Conservation (phyloP, 768 basidiomycete genomes). For the Coprinopsis marcescibilis region DNA sequence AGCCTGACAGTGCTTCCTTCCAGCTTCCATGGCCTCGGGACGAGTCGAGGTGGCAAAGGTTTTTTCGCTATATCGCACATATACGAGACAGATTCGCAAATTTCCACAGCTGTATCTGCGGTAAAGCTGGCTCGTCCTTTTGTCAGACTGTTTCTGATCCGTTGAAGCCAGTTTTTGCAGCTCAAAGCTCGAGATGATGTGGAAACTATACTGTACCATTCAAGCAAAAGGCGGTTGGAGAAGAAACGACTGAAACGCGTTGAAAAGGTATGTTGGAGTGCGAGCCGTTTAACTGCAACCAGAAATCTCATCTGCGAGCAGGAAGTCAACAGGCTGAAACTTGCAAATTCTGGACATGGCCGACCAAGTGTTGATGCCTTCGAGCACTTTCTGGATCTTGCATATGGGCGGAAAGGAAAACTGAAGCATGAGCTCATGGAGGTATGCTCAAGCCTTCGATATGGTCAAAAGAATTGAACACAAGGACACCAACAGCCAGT, state of each 20-base stretch:
- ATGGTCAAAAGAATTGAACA: neutral
- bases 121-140: slow-evolving; percentile 18
- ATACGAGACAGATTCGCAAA: slow-evolving; percentile 33
- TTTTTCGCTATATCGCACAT: slow-evolving; percentile 34
- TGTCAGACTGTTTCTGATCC: slow-evolving; percentile 5
- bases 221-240: slow-evolving; percentile 24
- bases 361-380: slow-evolving; percentile 49
- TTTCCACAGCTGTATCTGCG: slow-evolving; percentile 41
- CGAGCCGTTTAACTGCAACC: no score
- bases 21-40: no score
- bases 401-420: slow-evolving; percentile 73
- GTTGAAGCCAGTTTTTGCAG: slow-evolving; percentile 57
- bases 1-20: no score
- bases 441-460: slow-evolving; percentile 36
- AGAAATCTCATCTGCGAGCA: no score
- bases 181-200: slow-evolving; percentile 55
- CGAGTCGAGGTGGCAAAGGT: no score
- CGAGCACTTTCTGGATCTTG: slow-evolving; percentile 53
- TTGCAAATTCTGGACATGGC: slow-evolving; percentile 49
- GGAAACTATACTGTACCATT: slow-evolving; percentile 36
- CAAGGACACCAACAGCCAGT: slow-evolving; percentile 40
- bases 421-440: slow-evolving; percentile 63
- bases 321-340: slow-evolving; percentile 48
- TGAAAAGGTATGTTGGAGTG: slow-evolving; percentile 36
- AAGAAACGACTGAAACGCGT: slow-evolving; percentile 43